phyloP scores from a whole-genome alignment of 257 asterid species.

The Petunia secreta region DNA sequence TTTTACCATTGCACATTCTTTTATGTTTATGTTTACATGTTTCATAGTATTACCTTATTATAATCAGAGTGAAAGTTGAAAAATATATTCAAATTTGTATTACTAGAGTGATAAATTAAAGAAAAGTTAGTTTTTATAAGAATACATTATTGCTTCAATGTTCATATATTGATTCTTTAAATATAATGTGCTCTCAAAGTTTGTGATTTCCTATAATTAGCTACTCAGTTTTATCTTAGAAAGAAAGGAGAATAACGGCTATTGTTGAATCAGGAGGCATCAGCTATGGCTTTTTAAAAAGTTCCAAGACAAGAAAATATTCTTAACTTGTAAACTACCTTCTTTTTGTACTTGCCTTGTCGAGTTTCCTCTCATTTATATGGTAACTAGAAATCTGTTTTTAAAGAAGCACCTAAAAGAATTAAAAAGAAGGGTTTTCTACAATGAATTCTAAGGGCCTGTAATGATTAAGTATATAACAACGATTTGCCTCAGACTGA shows the following conservation, averaged over 20 bases:
- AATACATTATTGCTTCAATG: not conserved
- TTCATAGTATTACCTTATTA: too few species aligned
- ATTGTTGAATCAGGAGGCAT: not conserved
- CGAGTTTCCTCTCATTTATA: not conserved
- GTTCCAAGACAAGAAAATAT: not conserved
- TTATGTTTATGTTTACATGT: too few species aligned
- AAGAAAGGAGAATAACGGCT: not conserved
- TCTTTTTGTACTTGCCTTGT: slow-evolving; percentile 10
- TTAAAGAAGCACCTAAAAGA: too few species aligned
- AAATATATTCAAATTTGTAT: too few species aligned
- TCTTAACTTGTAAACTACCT: not conserved
- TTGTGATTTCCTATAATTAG: not conserved
- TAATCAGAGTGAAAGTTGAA: too few species aligned
- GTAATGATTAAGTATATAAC: not conserved
- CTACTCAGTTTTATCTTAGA: not conserved
- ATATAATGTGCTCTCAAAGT: not conserved
- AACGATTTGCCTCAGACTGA: not conserved
- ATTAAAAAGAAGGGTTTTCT: too few species aligned
- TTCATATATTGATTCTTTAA: not conserved
- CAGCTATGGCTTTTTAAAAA: not conserved
- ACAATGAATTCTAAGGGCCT: not conserved
- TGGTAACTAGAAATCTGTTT: not conserved
- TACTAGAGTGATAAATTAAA: not conserved
- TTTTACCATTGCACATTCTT: too few species aligned
- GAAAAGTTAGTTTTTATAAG: not conserved